Percentiles rank a stretch among this genome's conserved stretches.
Conservation (phyloP, 805 yeast species). For the Saturnispora besseyi region DNA sequence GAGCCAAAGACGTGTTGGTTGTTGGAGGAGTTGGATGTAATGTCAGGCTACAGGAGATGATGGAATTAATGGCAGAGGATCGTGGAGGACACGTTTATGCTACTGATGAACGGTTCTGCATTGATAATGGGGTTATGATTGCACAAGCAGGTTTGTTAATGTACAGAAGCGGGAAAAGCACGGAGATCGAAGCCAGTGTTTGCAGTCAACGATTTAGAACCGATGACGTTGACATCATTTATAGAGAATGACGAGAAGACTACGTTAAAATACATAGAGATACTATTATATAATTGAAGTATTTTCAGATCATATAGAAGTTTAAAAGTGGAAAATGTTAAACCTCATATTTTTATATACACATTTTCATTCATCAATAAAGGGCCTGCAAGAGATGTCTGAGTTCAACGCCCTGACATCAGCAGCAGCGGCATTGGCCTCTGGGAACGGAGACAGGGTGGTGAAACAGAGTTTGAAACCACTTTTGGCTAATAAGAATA, state of each 20-base stretch:
- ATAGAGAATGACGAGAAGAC: conserved; percentile 51
- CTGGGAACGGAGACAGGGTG: conserved; percentile 12
- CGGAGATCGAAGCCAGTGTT: conserved; percentile 55
- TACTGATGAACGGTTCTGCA: conserved; percentile 94
- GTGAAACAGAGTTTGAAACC: conserved; percentile 8
- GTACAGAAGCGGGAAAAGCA: conserved; percentile 70
- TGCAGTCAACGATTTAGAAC: conserved; percentile 93
- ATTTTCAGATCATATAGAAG: background rate
- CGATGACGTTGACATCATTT: conserved; percentile 81
- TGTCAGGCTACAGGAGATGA: conserved; percentile 86
- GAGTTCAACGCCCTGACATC: conserved; percentile 40
- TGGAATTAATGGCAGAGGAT: conserved; percentile 88
- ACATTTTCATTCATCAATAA: background rate
- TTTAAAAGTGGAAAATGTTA: background rate
- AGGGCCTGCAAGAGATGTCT: conserved; percentile 8
- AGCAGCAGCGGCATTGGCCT: conserved; percentile 44
- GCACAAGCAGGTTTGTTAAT: conserved; percentile 94
- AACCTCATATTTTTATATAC: background rate
- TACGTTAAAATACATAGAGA: background rate
- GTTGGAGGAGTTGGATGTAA: conserved; percentile 99
- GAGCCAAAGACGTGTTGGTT: conserved; percentile 77
- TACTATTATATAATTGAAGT: background rate
- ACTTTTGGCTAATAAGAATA: conserved; percentile 8
- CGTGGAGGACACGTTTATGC: conserved; percentile 86
- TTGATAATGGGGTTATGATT: conserved; percentile 97